These are phyloP conservation scores for Corinectria fuckeliana DNA, from an alignment of 2,329 filamentous ascomycete genomes.

Conservation along the genomic window DNA sequence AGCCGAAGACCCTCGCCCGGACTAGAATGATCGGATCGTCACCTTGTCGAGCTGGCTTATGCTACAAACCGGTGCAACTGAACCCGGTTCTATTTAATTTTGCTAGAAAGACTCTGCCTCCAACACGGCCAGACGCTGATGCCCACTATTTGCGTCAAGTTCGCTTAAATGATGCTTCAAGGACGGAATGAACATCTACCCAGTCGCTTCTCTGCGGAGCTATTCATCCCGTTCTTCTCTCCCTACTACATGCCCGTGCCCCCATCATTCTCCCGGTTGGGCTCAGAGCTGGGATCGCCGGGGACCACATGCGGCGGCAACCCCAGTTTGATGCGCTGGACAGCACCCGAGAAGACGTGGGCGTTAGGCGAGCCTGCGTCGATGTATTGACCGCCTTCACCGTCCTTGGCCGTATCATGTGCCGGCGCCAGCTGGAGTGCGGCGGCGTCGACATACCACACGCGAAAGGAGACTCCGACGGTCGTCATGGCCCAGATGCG, in stretches of 20 bases:
- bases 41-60: background rate
- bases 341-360: conserved; percentile 6
- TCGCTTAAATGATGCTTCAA: too few relatives aligned
- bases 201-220: too few relatives aligned
- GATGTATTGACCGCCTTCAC: conserved; percentile 12
- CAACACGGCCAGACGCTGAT: background rate
- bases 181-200: background rate
- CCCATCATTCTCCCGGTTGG: background rate
- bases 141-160: too few relatives aligned
- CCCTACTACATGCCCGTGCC: too few relatives aligned
- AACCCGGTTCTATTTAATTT: background rate
- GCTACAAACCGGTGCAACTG: background rate
- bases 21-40: background rate
- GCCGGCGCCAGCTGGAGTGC: background rate
- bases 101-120: background rate
- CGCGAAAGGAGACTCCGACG: conserved; percentile 1
- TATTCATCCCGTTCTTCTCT: background rate
- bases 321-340: conserved; percentile 5
- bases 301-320: background rate
- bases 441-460: conserved; percentile 6
- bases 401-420: background rate
- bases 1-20: background rate
- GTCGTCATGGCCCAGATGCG: conserved; percentile 17
- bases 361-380: conserved; percentile 11
- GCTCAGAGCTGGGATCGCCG: background rate